Evolutionary conservation across 1,139 yeast genomes (phyloP), one percentile per base, ranked within the genome.

Genomic region (Yamadazyma dendronema): DNA sequence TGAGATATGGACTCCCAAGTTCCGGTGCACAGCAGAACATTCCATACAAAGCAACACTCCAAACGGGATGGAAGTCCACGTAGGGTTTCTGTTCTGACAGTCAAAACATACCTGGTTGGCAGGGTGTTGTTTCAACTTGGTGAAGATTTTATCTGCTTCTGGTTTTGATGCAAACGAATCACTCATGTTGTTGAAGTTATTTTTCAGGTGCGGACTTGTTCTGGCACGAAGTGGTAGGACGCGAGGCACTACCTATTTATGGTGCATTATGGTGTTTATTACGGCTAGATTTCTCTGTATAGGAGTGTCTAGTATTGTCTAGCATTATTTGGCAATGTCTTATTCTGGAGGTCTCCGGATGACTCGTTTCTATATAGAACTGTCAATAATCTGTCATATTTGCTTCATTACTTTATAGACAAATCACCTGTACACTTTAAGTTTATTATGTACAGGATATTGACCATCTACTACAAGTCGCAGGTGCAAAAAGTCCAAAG

Each of bases 91-190:
- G 55, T 72, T 72, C 42, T 72, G 52, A 50, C 77, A 72, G 49
- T 72, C 77, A 62, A 90, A 89, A 62, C 98, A 92, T 37, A 77
- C 81, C 54, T 83, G 84, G 65, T 87, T 88, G 33, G 89, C 85
- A 5, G 86, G 78, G 43, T 80, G 77, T 48, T 78, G 75, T 50
- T 74, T 77, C 42, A 83, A 67, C 53, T 76, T 68, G 36, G 67
- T 66, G 54, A 84, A 84, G 40, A 84, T 71, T 28, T 69, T 65
- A 32, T 71, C 70, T 34, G 79, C 81, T 57, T 83, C 89, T 41
- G 79, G 83, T 52, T 77, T 77, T 28, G 77, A 61, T 31, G 87
- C 85, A 52, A 75, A 70, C 28, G 72, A 71, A 51, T 75, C 79
- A 32, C 75, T 59, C 77, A 72, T 71, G 36, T 21, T 42, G 39